Evolutionary conservation across 805 yeast species (phyloP).

Genomic region (Candida vaughaniae): DNA sequence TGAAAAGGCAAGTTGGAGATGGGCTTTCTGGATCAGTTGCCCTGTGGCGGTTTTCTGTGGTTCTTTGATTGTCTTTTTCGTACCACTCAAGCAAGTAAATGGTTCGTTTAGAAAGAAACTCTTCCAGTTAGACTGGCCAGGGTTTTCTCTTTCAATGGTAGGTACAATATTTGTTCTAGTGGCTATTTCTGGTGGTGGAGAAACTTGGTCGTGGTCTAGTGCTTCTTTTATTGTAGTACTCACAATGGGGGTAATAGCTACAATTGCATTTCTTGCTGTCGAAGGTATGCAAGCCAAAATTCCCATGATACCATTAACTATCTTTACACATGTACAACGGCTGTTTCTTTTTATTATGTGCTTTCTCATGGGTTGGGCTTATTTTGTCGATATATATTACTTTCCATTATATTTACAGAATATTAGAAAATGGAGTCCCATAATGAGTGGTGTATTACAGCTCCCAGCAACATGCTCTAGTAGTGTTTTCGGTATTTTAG

Average conservation of each 20-base stretch:
- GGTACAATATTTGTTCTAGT: conserved; percentile 51
- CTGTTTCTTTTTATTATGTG: conserved; percentile 34
- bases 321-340: conserved; percentile 37
- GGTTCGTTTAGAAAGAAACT: conserved; percentile 36
- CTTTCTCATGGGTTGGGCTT: conserved; percentile 51
- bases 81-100: conserved; percentile 18
- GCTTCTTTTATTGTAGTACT: conserved; percentile 33
- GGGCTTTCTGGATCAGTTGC: conserved; percentile 13
- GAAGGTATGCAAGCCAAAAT: conserved; percentile 48
- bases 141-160: conserved; percentile 47
- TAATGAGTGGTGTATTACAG: conserved; percentile 10
- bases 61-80: conserved; percentile 8
- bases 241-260: conserved; percentile 29
- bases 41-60: conserved; percentile 10
- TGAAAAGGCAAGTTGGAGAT: conserved; percentile 11
- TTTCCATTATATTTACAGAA: conserved; percentile 24
- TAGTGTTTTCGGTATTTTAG: conserved; percentile 15
- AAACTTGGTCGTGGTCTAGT: conserved; percentile 54
- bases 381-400: conserved; percentile 47
- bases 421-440: conserved; percentile 31
- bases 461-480: conserved; percentile 14
- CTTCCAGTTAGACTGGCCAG: conserved; percentile 51
- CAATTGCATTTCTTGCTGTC: conserved; percentile 43
- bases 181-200: conserved; percentile 63
- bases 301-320: conserved; percentile 51